Base-by-base conservation (phyloP, 1,284 basidiomycete species). In the Porodaedalea pini region DNA sequence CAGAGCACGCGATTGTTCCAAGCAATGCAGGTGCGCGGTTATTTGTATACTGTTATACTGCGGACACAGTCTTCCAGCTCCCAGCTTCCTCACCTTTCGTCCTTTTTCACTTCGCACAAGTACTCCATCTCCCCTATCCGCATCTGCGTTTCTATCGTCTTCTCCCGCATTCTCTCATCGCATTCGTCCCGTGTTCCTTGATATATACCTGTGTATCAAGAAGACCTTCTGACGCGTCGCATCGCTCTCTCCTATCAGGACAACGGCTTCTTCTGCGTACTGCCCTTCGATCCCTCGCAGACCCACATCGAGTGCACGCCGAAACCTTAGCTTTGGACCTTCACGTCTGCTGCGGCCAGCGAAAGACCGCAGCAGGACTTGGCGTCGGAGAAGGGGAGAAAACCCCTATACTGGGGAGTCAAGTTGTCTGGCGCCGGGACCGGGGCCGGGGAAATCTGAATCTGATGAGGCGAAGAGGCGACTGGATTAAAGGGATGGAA, bases 291-390 rank as follows among this genome's bases (percentile, higher is more conserved):
- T 66, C 89, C 87, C 7, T 71, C 75, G 53, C 77, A 78, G 69
- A 89, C 87, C 36, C 75, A 91, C 65, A 88, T 92, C 76, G 82
- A 88, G 68, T 91, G 88, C 71, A 84, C 74, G 66, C 82, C 79
- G 21, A 73, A 90, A 62, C 82, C 82, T 51, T 78, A 80, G 21
- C 17, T 21, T 6, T n/a, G n/a, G n/a, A n/a, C n/a, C n/a, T n/a
- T n/a, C n/a, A n/a, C n/a, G n/a, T n/a, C n/a, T n/a, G n/a, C n/a
- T n/a, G n/a, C n/a, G n/a, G n/a, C n/a, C n/a, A n/a, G n/a, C n/a
- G n/a, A n/a, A n/a, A n/a, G n/a, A n/a, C n/a, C n/a, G n/a, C n/a
- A n/a, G n/a, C n/a, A n/a, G n/a, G n/a, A n/a, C n/a, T n/a, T n/a
- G 32, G 32, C 32, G 32, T 34, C 13, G 32, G 32, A 34, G 32